Evolutionary conservation across 768 basidiomycete genomes (phyloP), one percentile per base, ranked within the genome.

Genomic region (Saitozyma sp.): DNA sequence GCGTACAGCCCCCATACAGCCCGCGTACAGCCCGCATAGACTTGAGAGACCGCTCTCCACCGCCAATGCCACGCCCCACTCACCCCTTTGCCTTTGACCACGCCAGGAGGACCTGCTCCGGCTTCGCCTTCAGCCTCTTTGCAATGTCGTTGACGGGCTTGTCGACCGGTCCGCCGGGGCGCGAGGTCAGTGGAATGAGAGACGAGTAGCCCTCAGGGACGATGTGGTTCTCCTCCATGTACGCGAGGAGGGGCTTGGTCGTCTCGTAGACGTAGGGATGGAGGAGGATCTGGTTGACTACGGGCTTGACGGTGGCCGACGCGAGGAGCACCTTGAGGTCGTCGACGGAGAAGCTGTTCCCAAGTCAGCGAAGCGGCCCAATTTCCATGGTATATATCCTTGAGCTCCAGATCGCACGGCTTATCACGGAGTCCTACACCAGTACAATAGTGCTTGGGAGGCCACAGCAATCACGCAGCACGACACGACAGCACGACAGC

Each of bases 11-110:
- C 29, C 2, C 29, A 5, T 29, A 29, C 49, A 46, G 29, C 29
- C 29, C 29, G 29, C 29, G 29, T 29, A 29, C 29, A 29, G 29
- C 29, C 29, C 29, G 29, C 29, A 5, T 29, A 29, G 29, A 29
- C 29, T 29, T 51, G 19, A 64, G 59, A 16, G 61, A 52, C 46
- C 62, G 65, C 50, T 70, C 67, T 42, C 65, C 66, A 13, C 58
- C 60, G 19, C 62, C 62, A 20, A 29, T 29, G 5, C 70, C 64
- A 53, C 38, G 41, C 6, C n/a, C 9, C n/a, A 68, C 71, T 54
- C 61, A 70, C 74, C 60, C 62, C 50, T 75, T 75, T 8, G 66
- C 65, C 45, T 65, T 70, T 7, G 71, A 65, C 74, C 71, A 75
- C 13, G 66, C 67, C 10, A 75, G 50, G 7, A 75, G 49, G 0